Evolutionary conservation across 2,329 filamentous ascomycete species (phyloP).

Genomic region (Claviceps humidiphila): DNA sequence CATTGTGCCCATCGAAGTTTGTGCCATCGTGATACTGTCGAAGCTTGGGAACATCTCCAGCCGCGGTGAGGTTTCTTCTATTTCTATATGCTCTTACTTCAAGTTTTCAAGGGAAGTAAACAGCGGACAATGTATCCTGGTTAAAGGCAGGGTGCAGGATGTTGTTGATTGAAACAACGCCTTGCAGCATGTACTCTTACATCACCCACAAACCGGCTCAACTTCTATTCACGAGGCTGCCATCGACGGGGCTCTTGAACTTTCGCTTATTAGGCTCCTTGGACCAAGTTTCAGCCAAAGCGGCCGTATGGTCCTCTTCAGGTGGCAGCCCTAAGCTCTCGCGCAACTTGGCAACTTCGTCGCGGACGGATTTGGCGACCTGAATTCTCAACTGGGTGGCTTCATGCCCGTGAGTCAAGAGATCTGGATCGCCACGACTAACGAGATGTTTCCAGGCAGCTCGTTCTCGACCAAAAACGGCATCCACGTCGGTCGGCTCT

Average conservation of each 20-base stretch:
- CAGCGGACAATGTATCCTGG: too few relatives aligned
- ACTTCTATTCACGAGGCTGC: conserved; percentile 31
- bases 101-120: too few relatives aligned
- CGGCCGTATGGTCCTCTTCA: conserved; percentile 70
- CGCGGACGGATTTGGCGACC: conserved; percentile 63
- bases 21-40: too few relatives aligned
- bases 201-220: conserved; percentile 1
- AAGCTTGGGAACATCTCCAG: too few relatives aligned
- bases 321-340: conserved; percentile 52
- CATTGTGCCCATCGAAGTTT: not conserved
- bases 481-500: conserved; percentile 59
- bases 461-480: conserved; percentile 65
- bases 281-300: conserved; percentile 70
- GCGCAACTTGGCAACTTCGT: conserved; percentile 69
- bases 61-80: too few relatives aligned
- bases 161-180: too few relatives aligned
- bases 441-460: conserved; percentile 59
- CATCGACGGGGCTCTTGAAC: conserved; percentile 41
- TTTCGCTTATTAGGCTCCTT: conserved; percentile 33
- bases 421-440: conserved; percentile 33
- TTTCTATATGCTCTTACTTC: too few relatives aligned
- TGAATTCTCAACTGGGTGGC: conserved; percentile 60
- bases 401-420: conserved; percentile 35
- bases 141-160: too few relatives aligned
- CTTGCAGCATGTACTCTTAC: too few relatives aligned